Evolutionary conservation across 768 basidiomycete species (phyloP).

Genomic region (Termitomyces sp.): DNA sequence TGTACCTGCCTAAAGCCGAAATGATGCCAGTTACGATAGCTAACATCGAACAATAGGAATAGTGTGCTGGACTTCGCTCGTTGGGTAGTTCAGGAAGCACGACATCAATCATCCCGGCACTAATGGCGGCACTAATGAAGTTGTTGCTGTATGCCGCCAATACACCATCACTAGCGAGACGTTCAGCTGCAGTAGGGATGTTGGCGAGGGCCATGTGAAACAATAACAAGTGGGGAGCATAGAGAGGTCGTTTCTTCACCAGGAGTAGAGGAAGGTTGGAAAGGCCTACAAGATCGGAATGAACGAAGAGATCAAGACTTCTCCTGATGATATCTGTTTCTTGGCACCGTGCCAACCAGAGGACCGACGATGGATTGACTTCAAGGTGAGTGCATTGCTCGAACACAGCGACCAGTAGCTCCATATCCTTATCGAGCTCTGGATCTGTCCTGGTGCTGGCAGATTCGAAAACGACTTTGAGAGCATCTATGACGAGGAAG

Average conservation of each 20-base stretch:
- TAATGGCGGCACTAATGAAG: constrained; percentile 71
- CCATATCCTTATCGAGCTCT: constrained; percentile 78
- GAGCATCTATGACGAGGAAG: constrained; percentile 64
- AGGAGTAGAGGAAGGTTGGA: constrained; percentile 65
- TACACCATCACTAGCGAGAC: constrained; percentile 81
- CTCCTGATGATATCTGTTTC: constrained; percentile 75
- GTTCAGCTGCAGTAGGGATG: constrained; percentile 74
- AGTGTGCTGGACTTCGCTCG: constrained; percentile 77
- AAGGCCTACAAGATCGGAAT: constrained; percentile 66
- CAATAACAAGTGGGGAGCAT: constrained; percentile 73
- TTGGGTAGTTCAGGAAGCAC: constrained; percentile 66
- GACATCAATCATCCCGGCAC: constrained; percentile 68
- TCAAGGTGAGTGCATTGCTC: constrained; percentile 73
- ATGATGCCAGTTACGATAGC: constrained; percentile 74
- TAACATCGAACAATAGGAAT: constrained; percentile 82
- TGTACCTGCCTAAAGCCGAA: constrained; percentile 56
- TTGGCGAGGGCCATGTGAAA: constrained; percentile 86
- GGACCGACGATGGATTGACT: constrained; percentile 60
- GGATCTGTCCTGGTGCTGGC: constrained; percentile 54
- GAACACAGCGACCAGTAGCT: constrained; percentile 78
- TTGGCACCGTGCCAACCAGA: constrained; percentile 80
- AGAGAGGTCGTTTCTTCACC: constrained; percentile 61
- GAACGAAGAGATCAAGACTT: constrained; percentile 70
- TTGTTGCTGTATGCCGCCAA: constrained; percentile 83
- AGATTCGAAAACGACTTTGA: constrained; percentile 60